Conservation (phyloP, 352 stramenopile genomes). For the Phytophthora citrophthora region DNA sequence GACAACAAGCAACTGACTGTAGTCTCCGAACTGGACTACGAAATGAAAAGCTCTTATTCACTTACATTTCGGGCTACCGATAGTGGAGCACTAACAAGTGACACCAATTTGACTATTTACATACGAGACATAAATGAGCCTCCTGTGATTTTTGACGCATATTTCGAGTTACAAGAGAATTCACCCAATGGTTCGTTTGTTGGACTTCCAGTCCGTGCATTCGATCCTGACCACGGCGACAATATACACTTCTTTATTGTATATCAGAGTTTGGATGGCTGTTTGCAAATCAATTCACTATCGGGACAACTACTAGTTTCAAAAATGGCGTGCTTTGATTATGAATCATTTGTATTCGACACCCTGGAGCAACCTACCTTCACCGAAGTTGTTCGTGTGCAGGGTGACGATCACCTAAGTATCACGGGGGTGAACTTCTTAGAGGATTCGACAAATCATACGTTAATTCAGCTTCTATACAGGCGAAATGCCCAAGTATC, state of each 20-base stretch:
- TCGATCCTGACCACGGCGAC: conserved; percentile 24
- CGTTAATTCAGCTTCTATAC: conserved; percentile 18
- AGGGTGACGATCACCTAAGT: conserved; percentile 4
- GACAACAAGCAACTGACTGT: conserved; percentile 6
- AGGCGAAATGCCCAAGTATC: neutral
- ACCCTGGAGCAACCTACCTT: conserved; percentile 7
- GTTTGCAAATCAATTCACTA: conserved; percentile 40
- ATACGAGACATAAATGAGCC: conserved; percentile 59
- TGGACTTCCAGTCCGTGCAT: conserved; percentile 17
- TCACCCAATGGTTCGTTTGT: conserved; percentile 22
- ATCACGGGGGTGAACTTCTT: conserved; percentile 21
- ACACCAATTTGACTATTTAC: conserved; percentile 42
- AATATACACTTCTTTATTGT: conserved; percentile 32
- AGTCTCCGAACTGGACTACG: conserved; percentile 24
- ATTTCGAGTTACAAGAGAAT: conserved; percentile 45
- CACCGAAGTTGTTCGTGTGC: neutral
- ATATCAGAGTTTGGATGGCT: conserved; percentile 44
- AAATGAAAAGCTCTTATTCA: conserved; percentile 17
- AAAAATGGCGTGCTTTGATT: conserved; percentile 54
- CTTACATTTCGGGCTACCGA: conserved; percentile 44
- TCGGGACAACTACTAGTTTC: conserved; percentile 50
- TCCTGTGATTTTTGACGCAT: conserved; percentile 36
- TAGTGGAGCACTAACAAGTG: conserved; percentile 19
- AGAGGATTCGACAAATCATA: conserved; percentile 3
- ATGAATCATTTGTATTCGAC: conserved; percentile 48